phyloP scores from a whole-genome alignment of 345 rosid genomes.

The Orychophragmus violaceus region DNA sequence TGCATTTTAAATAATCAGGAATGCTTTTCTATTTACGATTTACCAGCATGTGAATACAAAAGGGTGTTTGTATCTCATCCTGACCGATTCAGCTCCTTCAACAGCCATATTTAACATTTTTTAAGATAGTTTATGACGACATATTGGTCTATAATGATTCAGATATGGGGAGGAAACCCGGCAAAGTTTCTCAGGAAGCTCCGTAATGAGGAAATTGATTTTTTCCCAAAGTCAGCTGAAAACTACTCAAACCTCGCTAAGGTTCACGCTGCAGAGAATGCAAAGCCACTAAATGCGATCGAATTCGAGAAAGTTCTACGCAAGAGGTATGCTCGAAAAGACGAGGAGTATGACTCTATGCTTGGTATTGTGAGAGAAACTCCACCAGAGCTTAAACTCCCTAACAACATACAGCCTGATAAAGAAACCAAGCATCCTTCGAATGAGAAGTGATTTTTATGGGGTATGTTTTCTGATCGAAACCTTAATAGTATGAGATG shows the following conservation, averaged over 20 bases:
- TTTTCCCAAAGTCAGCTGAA: conserved; percentile 67
- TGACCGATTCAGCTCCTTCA: neutral
- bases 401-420: conserved; percentile 50
- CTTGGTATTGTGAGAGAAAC: conserved; percentile 75
- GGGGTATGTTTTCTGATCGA: conserved; percentile 12
- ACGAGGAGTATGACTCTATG: conserved; percentile 87
- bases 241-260: conserved; percentile 83
- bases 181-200: conserved; percentile 91
- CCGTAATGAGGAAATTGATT: conserved; percentile 59
- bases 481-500: neutral
- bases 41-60: neutral
- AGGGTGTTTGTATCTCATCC: neutral
- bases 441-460: conserved; percentile 37
- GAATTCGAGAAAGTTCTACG: conserved; percentile 93
- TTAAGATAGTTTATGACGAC: too few species aligned
- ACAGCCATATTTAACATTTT: neutral
- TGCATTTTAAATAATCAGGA: neutral
- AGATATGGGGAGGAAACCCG: conserved; percentile 99
- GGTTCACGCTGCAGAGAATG: conserved; percentile 86
- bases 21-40: neutral
- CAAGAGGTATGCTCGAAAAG: conserved; percentile 58
- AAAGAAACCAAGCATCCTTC: conserved; percentile 47
- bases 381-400: conserved; percentile 74
- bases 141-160: conserved; percentile 16
- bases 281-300: conserved; percentile 67